phyloP scores from a whole-genome alignment of 163 green algal genomes.

The Volvox carteri region DNA sequence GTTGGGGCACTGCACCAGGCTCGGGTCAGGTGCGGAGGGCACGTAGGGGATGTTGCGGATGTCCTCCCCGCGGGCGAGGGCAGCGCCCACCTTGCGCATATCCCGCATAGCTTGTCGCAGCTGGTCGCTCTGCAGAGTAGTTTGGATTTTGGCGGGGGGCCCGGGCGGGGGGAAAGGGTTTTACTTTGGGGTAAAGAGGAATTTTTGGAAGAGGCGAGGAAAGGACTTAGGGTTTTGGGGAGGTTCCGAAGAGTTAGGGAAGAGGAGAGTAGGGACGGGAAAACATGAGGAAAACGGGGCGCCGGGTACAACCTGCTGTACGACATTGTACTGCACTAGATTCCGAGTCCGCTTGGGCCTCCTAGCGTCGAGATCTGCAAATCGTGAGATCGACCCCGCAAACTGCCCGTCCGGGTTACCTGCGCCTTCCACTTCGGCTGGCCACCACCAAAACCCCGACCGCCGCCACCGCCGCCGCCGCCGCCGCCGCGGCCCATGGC shows the following conservation, averaged over 20 bases:
- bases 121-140: conserved; percentile 46
- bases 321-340: no score
- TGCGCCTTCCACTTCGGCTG: conserved; percentile 60
- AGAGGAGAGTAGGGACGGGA: no score
- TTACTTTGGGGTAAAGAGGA: no score
- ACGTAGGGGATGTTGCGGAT: conserved; percentile 63
- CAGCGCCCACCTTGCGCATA: conserved; percentile 54
- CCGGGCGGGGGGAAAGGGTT: not conserved
- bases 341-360: no score
- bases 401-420: not conserved
- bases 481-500: not conserved
- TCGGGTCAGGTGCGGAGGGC: conserved; percentile 60
- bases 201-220: no score
- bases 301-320: no score
- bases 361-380: no score
- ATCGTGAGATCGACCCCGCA: no score
- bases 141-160: not conserved
- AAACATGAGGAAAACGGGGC: no score
- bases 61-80: conserved; percentile 58
- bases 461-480: conserved; percentile 4
- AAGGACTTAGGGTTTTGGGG: no score
- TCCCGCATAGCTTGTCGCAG: conserved; percentile 61
- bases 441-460: no score
- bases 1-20: conserved; percentile 62
- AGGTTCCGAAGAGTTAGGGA: no score